Base-by-base conservation (phyloP, 2,329 filamentous ascomycete genomes). In the Pseudogymnoascus sp. region DNA sequence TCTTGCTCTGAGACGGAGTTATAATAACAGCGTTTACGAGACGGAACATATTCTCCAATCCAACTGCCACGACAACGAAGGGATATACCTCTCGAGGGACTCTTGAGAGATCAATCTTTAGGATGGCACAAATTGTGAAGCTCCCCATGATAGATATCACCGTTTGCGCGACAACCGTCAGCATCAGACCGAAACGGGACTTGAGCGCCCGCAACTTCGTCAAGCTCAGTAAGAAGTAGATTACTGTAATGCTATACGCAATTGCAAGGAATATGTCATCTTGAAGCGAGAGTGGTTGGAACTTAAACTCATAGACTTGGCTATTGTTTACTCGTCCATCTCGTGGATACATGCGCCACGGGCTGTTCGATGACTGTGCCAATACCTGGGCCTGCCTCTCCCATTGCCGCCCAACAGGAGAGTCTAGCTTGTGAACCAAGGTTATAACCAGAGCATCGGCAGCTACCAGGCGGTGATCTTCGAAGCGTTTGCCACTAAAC, bases 381-480 rank as follows among this genome's bases (percentile, higher is more conserved):
- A 91, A 76, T 4, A 76, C 72, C 61, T 79, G 76, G 8, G 85
- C 81, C 62, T 81, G 85, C 54, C 78, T 75, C 66, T 89, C 82
- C 89, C 89, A 93, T 63, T 83, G 78, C 18, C 77, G 77, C 29
- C 85, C 87, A 5, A 90, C 78, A 1, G 81, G 83, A 0, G 87
- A 86, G 69, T 87, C 82, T 36, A 82, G 80, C 39, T 83, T 83
- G 71, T 92, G 87, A 65, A 93, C 82, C 5, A 93, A 76, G 5
- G 89, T 92, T 65, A 93, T 86, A 63, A 93, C 89, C 4, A 93
- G 78, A 2, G 90, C 88, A 76, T 93, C 90, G 1, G 88, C 89
- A 4, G 88, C 88, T 23, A 86, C 78, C 2, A 93, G 79, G 62
- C 79, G 82, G 10, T 84, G 82, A 64, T 89, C 84, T 64, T 86